Evolutionary conservation across 1,284 basidiomycete species (phyloP).

Genomic region (Uromyces viciae-fabae): DNA sequence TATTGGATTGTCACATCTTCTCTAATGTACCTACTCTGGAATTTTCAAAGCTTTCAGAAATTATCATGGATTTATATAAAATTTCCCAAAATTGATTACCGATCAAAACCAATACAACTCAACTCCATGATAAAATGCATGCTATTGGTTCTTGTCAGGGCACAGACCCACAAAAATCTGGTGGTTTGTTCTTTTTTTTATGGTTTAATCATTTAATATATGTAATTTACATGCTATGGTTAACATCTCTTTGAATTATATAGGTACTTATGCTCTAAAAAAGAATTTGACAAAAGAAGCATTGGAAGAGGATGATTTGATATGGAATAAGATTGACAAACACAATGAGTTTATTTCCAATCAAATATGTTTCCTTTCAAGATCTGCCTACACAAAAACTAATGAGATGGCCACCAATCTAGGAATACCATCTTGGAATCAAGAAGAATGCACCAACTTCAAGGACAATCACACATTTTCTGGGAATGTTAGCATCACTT

Average conservation of each 20-base stretch:
- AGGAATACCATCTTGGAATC: not conserved
- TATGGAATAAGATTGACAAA: not conserved
- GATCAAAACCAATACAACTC: not conserved
- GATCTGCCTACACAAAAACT: not conserved
- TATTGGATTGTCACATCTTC: too few species aligned
- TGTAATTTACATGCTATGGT: too few species aligned
- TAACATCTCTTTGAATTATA: not conserved
- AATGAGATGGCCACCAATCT: not conserved
- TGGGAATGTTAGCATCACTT: not conserved
- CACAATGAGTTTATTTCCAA: slow-evolving; percentile 3
- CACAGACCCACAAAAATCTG: not conserved
- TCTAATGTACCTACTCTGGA: too few species aligned
- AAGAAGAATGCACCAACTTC: not conserved
- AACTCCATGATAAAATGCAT: not conserved
- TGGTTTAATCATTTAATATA: not conserved
- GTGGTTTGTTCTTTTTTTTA: not conserved
- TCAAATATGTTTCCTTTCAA: not conserved
- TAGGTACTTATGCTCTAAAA: not conserved
- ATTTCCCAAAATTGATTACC: not conserved
- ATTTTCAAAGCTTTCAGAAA: not conserved
- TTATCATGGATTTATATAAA: not conserved
- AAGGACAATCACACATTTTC: not conserved
- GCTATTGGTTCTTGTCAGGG: not conserved
- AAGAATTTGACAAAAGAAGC: not conserved
- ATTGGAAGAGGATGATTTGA: not conserved